phyloP scores from a whole-genome alignment of 352 stramenopile species.

The Pythium phragmiticola region DNA sequence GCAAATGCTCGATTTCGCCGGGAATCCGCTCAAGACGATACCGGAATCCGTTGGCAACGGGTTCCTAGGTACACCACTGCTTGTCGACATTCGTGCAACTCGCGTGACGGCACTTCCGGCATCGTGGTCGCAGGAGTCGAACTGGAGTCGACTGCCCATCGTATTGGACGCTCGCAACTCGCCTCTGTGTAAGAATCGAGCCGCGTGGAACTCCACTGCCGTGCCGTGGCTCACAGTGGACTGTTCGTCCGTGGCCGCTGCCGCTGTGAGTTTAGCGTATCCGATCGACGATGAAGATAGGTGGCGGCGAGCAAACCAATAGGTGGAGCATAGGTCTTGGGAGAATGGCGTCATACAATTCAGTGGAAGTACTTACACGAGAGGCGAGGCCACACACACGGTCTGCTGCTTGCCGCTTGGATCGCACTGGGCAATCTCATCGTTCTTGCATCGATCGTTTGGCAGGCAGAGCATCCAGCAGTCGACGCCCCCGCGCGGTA shows the following conservation, averaged over 20 bases:
- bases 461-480: conserved; percentile 31
- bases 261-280: background rate
- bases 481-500: conserved; percentile 22
- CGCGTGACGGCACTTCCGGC: background rate
- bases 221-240: background rate
- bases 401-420: conserved; percentile 15
- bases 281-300: background rate
- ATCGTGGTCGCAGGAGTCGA: background rate
- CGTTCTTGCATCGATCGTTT: conserved; percentile 12
- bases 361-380: background rate
- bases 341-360: background rate
- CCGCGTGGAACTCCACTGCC: background rate
- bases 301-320: conserved; percentile 1
- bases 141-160: background rate
- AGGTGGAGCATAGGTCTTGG: background rate
- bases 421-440: conserved; percentile 20
- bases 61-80: too few species aligned
- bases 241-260: background rate
- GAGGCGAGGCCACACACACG: background rate
- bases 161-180: too few species aligned
- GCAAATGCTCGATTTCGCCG: background rate
- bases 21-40: background rate
- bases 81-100: background rate
- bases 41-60: background rate
- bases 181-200: background rate